Percentiles rank a stretch among this genome's conserved stretches.
phyloP scores from a whole-genome alignment of 306 rosid genomes.

The Cucurbita argyrosperma region DNA sequence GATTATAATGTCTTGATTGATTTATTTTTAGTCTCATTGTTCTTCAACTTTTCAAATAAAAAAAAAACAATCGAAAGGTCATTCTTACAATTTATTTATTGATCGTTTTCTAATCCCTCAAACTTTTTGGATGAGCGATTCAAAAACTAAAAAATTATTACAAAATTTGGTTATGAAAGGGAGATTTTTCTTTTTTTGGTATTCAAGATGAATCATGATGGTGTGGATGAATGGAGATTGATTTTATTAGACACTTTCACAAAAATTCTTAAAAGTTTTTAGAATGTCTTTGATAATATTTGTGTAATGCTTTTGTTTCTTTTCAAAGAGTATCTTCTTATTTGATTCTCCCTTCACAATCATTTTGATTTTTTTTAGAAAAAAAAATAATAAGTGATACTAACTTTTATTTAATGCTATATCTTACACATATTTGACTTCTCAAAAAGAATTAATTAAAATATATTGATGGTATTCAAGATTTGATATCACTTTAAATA shows the following conservation, averaged over 20 bases:
- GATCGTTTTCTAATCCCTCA: too few relatives aligned
- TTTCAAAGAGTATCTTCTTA: background rate
- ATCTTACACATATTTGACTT: background rate
- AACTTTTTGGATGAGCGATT: too few relatives aligned
- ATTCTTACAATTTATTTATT: too few relatives aligned
- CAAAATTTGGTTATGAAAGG: background rate
- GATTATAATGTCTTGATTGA: too few relatives aligned
- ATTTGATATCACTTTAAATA: background rate
- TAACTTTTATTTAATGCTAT: background rate
- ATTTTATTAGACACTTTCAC: background rate
- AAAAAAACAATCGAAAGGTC: too few relatives aligned
- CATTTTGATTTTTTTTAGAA: background rate
- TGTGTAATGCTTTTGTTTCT: background rate
- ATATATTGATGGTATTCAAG: background rate
- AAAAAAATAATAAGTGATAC: background rate
- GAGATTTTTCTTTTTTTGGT: background rate
- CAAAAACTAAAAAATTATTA: too few relatives aligned
- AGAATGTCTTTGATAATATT: background rate
- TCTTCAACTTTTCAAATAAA: too few relatives aligned
- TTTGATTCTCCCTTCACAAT: constrained; percentile 3
- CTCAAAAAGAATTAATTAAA: background rate
- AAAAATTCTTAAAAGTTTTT: background rate
- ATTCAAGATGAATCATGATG: background rate
- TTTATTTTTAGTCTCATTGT: too few relatives aligned
- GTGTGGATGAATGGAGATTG: background rate